Base-by-base conservation (phyloP, 768 basidiomycete genomes). In the Kwoniella bestiolae region DNA sequence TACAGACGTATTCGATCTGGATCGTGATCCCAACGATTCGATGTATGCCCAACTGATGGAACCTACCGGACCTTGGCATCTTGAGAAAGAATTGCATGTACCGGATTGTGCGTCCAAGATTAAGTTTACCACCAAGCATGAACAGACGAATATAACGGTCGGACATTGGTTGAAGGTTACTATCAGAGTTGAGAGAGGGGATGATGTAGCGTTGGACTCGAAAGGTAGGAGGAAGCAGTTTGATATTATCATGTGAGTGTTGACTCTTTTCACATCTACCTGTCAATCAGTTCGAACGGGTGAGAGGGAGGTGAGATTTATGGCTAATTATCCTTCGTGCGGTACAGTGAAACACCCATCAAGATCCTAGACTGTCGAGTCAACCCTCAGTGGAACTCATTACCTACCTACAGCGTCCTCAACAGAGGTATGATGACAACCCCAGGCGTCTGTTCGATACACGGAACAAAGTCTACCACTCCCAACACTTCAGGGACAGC, bases 291-390 rank as follows among this genome's bases (percentile, higher is more conserved):
- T n/a, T n/a, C n/a, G n/a, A n/a, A n/a, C n/a, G n/a, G n/a, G n/a
- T n/a, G n/a, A n/a, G n/a, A n/a, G n/a, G n/a, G n/a, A n/a, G n/a
- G n/a, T n/a, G n/a, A n/a, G n/a, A n/a, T n/a, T n/a, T n/a, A n/a
- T 69, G 66, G 67, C 56, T 38, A 25, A 55, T 21, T 35, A 35
- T 5, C 9, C 31, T 18, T 8, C 18, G 35, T 16, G 9, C 31
- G 23, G 21, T 16, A 71, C 65, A 83, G 82, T 66, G 82, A 81
- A 77, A 88, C 88, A 0, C 92, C 93, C 0, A 85, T 96, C 38
- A 89, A 91, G 60, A 87, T 97, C 53, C 86, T 96, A 57, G 94
- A 94, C 18, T 92, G 91, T 79, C 87, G 88, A 23, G 94, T 91
- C 76, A 89, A 91, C 71, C 86, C 89, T 0, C 88, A 91, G 66